Base-by-base conservation (phyloP, 2,329 filamentous ascomycete species). In the Sclerotinia trifoliorum region DNA sequence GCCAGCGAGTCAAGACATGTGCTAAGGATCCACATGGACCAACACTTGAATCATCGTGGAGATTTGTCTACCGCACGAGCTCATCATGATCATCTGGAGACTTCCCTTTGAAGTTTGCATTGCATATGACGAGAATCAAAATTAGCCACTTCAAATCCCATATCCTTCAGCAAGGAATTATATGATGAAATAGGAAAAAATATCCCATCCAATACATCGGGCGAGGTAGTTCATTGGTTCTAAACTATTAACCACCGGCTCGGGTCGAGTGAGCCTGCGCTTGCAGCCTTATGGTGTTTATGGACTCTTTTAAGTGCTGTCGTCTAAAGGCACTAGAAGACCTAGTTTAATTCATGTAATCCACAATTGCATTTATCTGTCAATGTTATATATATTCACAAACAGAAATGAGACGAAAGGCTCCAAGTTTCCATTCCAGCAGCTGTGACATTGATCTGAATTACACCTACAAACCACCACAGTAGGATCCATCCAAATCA, bases 261-360 rank as follows among this genome's bases (percentile, higher is more conserved):
- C 46, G 44, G 46, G 8, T 49, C 46, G 29, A 35, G 19, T 39
- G 32, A 61, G 44, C 19, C 48, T 49, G 58, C 44, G 46, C 58
- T 62, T 62, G 58, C 58, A 62, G 58, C 46, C 58, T 62, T 51
- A 49, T 10, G 39, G 39, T 42, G 8, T 35, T 17, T 42, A 35
- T 21, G n/a, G 32, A 24, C 35, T 35, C 5, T 57, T 57, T 24
- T 7, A 24, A 57, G 55, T 35, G 24, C 11, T 39, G 44, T 48
- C 6, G 19, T 11, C 2, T 57, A 1, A 13, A 8, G 26, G 44
- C 19, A 61, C 26, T 8, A n/a, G 32, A 35, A 17, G 44, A 35
- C 5, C 19, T 24, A 21, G 42, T 21, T 15, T 26, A 24, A 44
- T 39, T n/a, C 29, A 29, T 19, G 13, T 21, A 49, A 29, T 11